Evolutionary conservation across 768 basidiomycete genomes (phyloP).

Genomic region (Russula sp.): DNA sequence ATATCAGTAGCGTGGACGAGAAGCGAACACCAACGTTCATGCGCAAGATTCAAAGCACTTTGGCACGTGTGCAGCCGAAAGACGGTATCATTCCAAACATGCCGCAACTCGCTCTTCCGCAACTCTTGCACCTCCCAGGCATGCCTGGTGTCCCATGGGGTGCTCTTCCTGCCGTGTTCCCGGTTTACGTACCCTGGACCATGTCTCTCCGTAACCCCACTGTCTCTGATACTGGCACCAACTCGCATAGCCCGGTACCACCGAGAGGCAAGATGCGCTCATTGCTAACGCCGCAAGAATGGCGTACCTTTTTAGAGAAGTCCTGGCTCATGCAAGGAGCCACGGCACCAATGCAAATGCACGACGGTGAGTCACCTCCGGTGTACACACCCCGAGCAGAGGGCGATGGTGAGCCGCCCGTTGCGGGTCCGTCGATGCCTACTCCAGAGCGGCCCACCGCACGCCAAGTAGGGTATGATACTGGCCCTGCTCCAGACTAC

Average conservation of each 20-base stretch:
- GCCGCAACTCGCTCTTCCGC: slow-evolving; percentile 43
- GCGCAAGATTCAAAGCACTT: slow-evolving; percentile 72
- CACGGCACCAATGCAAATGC: slow-evolving; percentile 33
- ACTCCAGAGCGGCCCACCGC: slow-evolving; percentile 37
- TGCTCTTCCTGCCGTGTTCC: slow-evolving; percentile 71
- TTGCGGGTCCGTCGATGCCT: slow-evolving; percentile 27
- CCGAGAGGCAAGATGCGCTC: slow-evolving; percentile 38
- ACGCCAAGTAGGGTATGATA: slow-evolving; percentile 45
- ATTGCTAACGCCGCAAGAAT: slow-evolving; percentile 48
- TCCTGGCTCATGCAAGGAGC: slow-evolving; percentile 55
- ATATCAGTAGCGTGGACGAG: slow-evolving; percentile 34
- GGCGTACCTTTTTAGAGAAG: slow-evolving; percentile 72
- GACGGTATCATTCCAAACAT: slow-evolving; percentile 56
- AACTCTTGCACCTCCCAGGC: slow-evolving; percentile 45
- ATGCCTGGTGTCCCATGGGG: slow-evolving; percentile 46
- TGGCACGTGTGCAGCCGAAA: slow-evolving; percentile 57
- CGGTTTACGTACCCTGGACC: slow-evolving; percentile 68
- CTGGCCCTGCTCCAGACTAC: slow-evolving; percentile 48
- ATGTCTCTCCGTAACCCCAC: slow-evolving; percentile 56
- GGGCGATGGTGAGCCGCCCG: slow-evolving; percentile 31
- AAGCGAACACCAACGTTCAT: slow-evolving; percentile 49
- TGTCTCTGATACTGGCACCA: slow-evolving; percentile 34
- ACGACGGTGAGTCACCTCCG: slow-evolving; percentile 61
- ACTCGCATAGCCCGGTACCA: slow-evolving; percentile 17
- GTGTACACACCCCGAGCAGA: slow-evolving; percentile 61